Base-by-base conservation (phyloP, 768 basidiomycete genomes). In the Rickenella mellea region DNA sequence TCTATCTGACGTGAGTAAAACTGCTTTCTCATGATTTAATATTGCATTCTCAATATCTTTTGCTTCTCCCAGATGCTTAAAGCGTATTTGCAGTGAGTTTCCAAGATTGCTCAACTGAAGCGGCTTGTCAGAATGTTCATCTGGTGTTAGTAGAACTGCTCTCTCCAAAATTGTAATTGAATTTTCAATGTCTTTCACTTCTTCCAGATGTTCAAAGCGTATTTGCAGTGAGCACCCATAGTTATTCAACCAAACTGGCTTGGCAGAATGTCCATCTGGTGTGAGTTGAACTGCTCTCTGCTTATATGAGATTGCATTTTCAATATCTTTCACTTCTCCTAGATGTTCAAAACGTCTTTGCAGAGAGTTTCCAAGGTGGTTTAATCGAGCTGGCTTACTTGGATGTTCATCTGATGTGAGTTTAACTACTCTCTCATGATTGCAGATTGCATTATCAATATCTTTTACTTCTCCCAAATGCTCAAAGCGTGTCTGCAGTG, bases 121-220 rank as follows among this genome's bases (percentile, higher is more conserved):
- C 21, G 37, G 9, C 39, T 7, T 32, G 17, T 9, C 22, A 19
- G 39, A 26, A 31, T 45, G 6, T 8, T 27, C 39, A 35, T 43
- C 38, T 10, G 44, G 28, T 17, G 49, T 42, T 25, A 45, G 37
- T 29, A 22, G 21, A 6, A 51, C 31, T 6, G 49, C 49, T 20
- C 14, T 19, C n/a, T 21, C 20, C 15, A 43, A 41, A 11, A 21
- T 15, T 11, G 2, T 20, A 22, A 47, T 46, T 5, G 44, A 29
- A 3, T 47, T 28, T 21, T 47, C 33, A n/a, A 47, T 19, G 20
- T 46, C 44, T 12, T 3, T 17, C 14, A 6, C 14, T 1, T 47
- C 15, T 5, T 44, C 46, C 11, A 46, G 28, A 10, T 24, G 43
- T 19, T 39, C 20, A 25, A 36, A 47, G 1, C 44, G 45, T 11